phyloP scores from a whole-genome alignment of 495 filamentous ascomycete genomes.

The Apiosordaria backusii region DNA sequence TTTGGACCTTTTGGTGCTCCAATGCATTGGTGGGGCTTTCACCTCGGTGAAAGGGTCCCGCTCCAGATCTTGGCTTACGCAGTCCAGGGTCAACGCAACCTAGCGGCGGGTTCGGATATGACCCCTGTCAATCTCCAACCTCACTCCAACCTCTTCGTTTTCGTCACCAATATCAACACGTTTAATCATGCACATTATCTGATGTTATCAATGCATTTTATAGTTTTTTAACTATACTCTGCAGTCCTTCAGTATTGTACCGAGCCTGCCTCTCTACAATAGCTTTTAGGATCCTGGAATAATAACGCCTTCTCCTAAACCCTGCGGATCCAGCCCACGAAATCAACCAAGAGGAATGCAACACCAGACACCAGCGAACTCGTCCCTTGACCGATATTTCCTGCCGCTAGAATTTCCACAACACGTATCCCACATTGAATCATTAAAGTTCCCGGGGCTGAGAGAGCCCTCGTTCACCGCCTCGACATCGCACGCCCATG shows the following conservation, averaged over 20 bases:
- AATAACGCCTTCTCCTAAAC: not conserved
- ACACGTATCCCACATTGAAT: not conserved
- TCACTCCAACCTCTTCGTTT: not conserved
- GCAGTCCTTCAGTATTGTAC: not conserved
- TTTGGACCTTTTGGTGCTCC: not conserved
- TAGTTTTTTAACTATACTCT: constrained; percentile 1
- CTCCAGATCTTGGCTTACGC: not conserved
- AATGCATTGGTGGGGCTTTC: constrained; percentile 6
- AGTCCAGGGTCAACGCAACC: not conserved
- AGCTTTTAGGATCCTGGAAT: not conserved
- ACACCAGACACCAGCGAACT: not conserved
- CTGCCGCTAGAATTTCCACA: not conserved
- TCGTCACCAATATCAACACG: not conserved
- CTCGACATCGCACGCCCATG: constrained; percentile 2
- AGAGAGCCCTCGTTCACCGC: not conserved
- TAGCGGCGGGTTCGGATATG: not conserved
- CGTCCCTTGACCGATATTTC: not conserved
- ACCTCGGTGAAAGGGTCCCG: not conserved
- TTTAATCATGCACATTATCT: not conserved
- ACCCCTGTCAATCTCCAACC: constrained; percentile 2
- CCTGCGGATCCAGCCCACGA: constrained; percentile 16
- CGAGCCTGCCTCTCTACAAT: not conserved
- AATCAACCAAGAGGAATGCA: not conserved
- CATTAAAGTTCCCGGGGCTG: constrained; percentile 1
- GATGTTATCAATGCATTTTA: not conserved